These are phyloP conservation scores for Debaryomyces hansenii DNA, from an alignment of 805 yeast genomes.

Conservation along the genomic window DNA sequence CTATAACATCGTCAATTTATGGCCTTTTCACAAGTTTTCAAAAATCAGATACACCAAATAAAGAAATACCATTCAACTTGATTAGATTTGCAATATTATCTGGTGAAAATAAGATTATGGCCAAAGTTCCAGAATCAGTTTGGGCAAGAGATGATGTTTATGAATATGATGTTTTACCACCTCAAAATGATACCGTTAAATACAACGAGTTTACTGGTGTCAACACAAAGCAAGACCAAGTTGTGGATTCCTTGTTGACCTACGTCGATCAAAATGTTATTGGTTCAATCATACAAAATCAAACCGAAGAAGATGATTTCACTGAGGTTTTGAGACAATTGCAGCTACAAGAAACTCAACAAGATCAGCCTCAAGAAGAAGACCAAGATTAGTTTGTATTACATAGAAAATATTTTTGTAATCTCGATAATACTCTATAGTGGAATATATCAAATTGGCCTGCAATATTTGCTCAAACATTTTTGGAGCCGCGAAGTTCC, in stretches of 20 bases:
- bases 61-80: slow-evolving; percentile 58
- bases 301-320: slow-evolving; percentile 27
- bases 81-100: slow-evolving; percentile 68
- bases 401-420: neutral
- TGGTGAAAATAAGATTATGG: slow-evolving; percentile 71
- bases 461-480: too few species aligned
- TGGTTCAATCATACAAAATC: slow-evolving; percentile 40
- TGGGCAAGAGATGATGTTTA: slow-evolving; percentile 63
- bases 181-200: slow-evolving; percentile 33
- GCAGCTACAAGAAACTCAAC: slow-evolving; percentile 12
- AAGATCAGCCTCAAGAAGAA: slow-evolving; percentile 5
- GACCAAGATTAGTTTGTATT: neutral
- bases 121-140: slow-evolving; percentile 58
- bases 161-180: slow-evolving; percentile 77
- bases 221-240: slow-evolving; percentile 7
- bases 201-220: slow-evolving; percentile 42
- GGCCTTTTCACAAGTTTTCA: slow-evolving; percentile 10
- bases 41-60: slow-evolving; percentile 1
- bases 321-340: slow-evolving; percentile 23
- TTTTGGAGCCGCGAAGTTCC: too few species aligned
- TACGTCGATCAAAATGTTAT: slow-evolving; percentile 49
- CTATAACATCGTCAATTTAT: slow-evolving; percentile 12
- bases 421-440: too few species aligned
- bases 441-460: too few species aligned
- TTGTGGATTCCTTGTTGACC: slow-evolving; percentile 35